A percentile compares a stretch with the other conserved stretches of the same genome.
Evolutionary conservation across 352 stramenopile genomes (phyloP).

Genomic region (Sclerospora graminicola): DNA sequence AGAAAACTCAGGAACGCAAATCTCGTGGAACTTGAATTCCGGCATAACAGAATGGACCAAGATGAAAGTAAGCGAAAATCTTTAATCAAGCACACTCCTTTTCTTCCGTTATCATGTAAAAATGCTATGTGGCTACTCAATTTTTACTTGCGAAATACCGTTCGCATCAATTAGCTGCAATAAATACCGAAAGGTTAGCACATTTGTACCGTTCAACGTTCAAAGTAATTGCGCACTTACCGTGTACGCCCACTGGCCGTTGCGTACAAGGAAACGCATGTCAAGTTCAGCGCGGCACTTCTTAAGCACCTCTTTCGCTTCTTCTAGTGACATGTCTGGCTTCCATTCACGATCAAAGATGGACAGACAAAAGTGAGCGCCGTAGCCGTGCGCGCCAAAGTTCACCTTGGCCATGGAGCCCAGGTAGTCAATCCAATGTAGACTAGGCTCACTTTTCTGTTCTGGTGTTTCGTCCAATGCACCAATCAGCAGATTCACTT

Average conservation of each 20-base stretch:
- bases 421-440: conserved; percentile 88
- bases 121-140: conserved; percentile 27
- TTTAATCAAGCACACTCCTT: conserved; percentile 11
- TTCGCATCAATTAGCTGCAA: conserved; percentile 51
- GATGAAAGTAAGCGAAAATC: conserved; percentile 6
- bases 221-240: conserved; percentile 9
- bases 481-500: conserved; percentile 80
- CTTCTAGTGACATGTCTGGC: conserved; percentile 70
- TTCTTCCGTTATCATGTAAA: conserved; percentile 4
- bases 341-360: conserved; percentile 86
- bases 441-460: conserved; percentile 33
- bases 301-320: conserved; percentile 62
- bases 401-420: conserved; percentile 80
- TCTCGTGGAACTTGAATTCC: conserved; percentile 18
- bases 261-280: conserved; percentile 80
- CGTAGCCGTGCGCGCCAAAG: conserved; percentile 81
- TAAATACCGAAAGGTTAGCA: background rate
- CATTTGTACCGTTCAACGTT: background rate
- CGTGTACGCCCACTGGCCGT: conserved; percentile 80
- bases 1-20: conserved; percentile 54
- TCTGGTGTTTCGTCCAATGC: conserved; percentile 39
- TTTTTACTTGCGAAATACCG: conserved; percentile 53
- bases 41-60: background rate
- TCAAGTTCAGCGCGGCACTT: conserved; percentile 76
- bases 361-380: conserved; percentile 72